phyloP scores from a whole-genome alignment of 2,329 filamentous ascomycete genomes.

The Colletotrichum spinosum region DNA sequence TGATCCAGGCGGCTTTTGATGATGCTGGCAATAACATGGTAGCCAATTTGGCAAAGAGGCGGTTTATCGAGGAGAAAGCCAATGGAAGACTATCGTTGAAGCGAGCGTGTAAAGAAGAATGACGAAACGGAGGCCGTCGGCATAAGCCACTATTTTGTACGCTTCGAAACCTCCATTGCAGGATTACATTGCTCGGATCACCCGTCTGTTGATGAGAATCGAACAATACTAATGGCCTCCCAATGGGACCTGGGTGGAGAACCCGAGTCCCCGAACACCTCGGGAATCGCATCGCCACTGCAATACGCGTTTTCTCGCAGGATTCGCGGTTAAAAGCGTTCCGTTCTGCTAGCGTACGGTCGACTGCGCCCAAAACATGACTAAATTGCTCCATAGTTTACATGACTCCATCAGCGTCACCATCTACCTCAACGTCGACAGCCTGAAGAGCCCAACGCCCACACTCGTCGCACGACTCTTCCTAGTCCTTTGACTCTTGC shows the following conservation, averaged over 20 bases:
- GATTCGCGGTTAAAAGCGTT: not conserved
- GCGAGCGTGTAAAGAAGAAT: too few relatives aligned
- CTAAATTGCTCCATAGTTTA: too few relatives aligned
- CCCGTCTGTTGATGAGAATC: not conserved
- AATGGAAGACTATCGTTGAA: too few relatives aligned
- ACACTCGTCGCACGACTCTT: too few relatives aligned
- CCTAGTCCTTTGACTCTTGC: too few relatives aligned
- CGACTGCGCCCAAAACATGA: too few relatives aligned
- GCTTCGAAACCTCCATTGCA: not conserved
- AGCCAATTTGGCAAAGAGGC: rapidly evolving
- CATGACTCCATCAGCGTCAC: too few relatives aligned
- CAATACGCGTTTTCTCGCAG: slow-evolving; percentile 8
- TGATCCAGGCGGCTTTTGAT: not conserved
- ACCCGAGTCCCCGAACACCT: not conserved
- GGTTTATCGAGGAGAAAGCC: not conserved
- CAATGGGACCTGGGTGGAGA: slow-evolving; percentile 5
- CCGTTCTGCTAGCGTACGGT: too few relatives aligned
- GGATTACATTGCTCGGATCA: not conserved
- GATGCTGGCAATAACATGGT: not conserved
- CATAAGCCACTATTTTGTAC: not conserved
- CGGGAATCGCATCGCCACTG: slow-evolving; percentile 3
- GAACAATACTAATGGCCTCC: not conserved
- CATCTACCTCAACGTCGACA: too few relatives aligned
- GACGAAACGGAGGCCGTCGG: too few relatives aligned
- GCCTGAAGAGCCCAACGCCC: too few relatives aligned